Evolutionary conservation across 768 basidiomycete species (phyloP).

Genomic region (Xerocomellus intermedius): DNA sequence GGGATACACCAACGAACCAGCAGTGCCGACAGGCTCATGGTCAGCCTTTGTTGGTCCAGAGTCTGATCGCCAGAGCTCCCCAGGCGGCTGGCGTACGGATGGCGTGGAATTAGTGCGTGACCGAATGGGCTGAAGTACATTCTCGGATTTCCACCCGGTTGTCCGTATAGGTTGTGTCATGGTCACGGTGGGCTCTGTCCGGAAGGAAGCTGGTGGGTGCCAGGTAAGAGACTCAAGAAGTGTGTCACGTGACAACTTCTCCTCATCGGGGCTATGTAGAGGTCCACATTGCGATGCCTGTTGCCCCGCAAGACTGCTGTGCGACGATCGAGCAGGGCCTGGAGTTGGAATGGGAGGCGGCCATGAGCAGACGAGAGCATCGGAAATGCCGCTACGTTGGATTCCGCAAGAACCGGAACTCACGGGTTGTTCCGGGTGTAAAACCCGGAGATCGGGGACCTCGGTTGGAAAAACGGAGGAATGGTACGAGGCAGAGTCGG

Average conservation of each 20-base stretch:
- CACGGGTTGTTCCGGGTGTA: conserved; percentile 10
- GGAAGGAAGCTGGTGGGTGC: conserved; percentile 2
- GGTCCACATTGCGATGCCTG: conserved; percentile 1
- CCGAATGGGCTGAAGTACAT: conserved; percentile 16
- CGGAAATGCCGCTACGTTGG: conserved; percentile 5
- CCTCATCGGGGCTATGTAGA: conserved; percentile 10
- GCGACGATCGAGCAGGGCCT: neutral
- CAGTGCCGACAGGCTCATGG: neutral
- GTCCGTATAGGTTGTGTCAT: conserved; percentile 4
- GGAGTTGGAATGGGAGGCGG: conserved; percentile 14
- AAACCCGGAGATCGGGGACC: conserved; percentile 14
- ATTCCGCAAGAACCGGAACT: conserved; percentile 7
- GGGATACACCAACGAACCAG: neutral
- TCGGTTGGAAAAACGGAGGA: conserved; percentile 7
- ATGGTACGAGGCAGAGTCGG: conserved; percentile 7
- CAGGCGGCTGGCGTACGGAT: conserved; percentile 17
- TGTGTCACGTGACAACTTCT: conserved; percentile 9
- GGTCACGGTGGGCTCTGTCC: neutral
- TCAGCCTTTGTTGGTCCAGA: conserved; percentile 4
- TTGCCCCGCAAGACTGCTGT: conserved; percentile 5
- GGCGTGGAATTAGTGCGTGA: conserved; percentile 15
- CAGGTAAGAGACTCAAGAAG: conserved; percentile 9
- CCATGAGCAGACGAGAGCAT: conserved; percentile 23
- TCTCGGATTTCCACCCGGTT: conserved; percentile 21
- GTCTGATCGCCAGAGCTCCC: conserved; percentile 21